Evolutionary conservation across 2,329 filamentous ascomycete genomes (phyloP).

Genomic region (Simplicillium aogashimaense): DNA sequence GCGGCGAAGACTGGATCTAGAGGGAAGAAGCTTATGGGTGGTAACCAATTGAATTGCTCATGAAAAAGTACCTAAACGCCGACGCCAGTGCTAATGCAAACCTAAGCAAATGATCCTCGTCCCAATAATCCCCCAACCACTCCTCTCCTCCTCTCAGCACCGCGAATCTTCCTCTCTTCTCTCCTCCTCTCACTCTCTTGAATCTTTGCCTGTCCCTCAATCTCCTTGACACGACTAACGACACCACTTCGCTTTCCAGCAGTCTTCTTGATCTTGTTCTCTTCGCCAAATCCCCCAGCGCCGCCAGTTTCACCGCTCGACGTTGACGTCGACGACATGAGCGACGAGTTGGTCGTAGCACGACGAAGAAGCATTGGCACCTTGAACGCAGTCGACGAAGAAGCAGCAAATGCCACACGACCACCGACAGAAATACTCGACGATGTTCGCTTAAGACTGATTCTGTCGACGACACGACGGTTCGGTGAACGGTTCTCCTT

Average conservation of each 20-base stretch:
- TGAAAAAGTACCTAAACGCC: too few relatives aligned
- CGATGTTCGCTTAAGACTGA: constrained; percentile 54
- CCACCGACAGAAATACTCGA: constrained; percentile 19
- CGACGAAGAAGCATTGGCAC: constrained; percentile 63
- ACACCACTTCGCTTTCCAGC: constrained; percentile 52
- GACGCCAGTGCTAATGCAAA: too few relatives aligned
- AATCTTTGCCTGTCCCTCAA: constrained; percentile 42
- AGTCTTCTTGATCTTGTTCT: constrained; percentile 48
- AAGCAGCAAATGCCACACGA: constrained; percentile 48
- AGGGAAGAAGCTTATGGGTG: too few relatives aligned
- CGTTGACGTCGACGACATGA: constrained; percentile 18
- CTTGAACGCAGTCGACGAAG: constrained; percentile 43
- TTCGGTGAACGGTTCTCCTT: constrained; percentile 39
- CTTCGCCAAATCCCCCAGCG: constrained; percentile 31
- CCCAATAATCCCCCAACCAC: constrained; percentile 50
- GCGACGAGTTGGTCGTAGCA: constrained; percentile 57
- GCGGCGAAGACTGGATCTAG: too few relatives aligned
- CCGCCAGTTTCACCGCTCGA: constrained; percentile 7
- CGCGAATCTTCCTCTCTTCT: constrained; percentile 47
- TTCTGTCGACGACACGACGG: constrained; percentile 58
- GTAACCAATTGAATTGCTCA: too few relatives aligned
- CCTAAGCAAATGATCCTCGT: constrained; percentile 29
- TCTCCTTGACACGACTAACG: constrained; percentile 45
- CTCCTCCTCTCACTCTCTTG: constrained; percentile 47
- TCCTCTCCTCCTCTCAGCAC: constrained; percentile 45